A percentile compares a stretch with the other conserved stretches of the same genome.
These are phyloP conservation scores for Pugionium cornutum DNA, from an alignment of 345 rosid genomes.

Conservation along the genomic window DNA sequence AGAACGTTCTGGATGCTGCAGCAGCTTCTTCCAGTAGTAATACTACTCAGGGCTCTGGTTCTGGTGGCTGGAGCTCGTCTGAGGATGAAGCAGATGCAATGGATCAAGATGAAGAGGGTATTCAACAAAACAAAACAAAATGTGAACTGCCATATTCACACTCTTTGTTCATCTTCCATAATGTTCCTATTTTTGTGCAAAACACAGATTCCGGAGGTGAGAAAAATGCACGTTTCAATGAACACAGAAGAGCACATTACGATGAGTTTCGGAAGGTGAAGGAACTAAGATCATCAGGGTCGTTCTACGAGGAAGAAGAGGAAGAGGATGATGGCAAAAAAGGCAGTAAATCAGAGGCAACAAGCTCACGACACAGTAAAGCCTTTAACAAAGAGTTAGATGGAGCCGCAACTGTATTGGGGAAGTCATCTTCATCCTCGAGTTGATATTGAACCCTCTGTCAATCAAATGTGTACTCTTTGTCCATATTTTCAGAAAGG, in stretches of 20 bases:
- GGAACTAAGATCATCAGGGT: conserved; percentile 69
- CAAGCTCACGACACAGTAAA: conserved; percentile 48
- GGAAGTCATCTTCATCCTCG: conserved; percentile 34
- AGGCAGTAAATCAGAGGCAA: conserved; percentile 37
- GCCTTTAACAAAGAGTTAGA: conserved; percentile 34
- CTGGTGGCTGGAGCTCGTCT: conserved; percentile 82
- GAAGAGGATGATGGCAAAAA: conserved; percentile 39
- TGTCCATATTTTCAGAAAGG: background rate
- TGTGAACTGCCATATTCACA: background rate
- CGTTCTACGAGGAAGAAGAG: conserved; percentile 65
- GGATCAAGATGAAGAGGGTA: conserved; percentile 83
- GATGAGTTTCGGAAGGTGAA: conserved; percentile 82
- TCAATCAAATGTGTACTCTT: conserved; percentile 23
- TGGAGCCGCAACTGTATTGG: conserved; percentile 25
- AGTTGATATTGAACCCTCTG: conserved; percentile 15
- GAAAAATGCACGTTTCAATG: conserved; percentile 58
- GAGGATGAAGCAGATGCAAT: conserved; percentile 81
- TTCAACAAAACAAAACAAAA: conserved; percentile 9
- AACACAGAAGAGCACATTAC: conserved; percentile 82
- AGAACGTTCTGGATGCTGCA: conserved; percentile 31
- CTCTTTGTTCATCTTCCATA: background rate
- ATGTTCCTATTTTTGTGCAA: conserved; percentile 12
- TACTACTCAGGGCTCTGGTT: conserved; percentile 39
- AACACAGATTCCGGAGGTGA: conserved; percentile 48
- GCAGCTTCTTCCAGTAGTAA: conserved; percentile 74